These are phyloP conservation scores for Physaria fendleri DNA, from an alignment of 345 rosid species.

Conservation along the genomic window DNA sequence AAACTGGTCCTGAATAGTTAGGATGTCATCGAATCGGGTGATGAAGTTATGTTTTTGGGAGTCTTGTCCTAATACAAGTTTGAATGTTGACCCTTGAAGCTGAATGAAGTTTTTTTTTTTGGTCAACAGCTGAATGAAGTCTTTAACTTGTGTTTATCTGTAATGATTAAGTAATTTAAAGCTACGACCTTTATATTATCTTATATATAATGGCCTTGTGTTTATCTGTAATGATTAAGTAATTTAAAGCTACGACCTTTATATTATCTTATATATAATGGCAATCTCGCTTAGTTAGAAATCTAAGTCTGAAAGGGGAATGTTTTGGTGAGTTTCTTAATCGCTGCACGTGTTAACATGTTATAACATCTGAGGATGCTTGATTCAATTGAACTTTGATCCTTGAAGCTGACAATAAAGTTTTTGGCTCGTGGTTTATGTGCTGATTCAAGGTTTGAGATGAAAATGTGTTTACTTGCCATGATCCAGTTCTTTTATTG, in stretches of 20 bases:
- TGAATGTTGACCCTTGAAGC: constrained; percentile 3
- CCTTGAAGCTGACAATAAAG: background rate
- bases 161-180: no score
- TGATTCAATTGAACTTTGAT: background rate
- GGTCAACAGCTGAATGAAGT: no score
- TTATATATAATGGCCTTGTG: background rate
- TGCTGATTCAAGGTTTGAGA: background rate
- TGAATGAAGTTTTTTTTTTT: constrained; percentile 6
- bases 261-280: background rate
- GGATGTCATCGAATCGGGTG: background rate
- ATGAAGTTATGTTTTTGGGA: background rate
- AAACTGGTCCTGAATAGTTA: background rate
- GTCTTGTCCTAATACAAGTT: background rate
- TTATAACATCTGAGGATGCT: background rate
- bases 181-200: background rate
- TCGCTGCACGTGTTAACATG: background rate
- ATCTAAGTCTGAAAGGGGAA: background rate
- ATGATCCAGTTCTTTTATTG: background rate
- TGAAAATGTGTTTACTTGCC: background rate
- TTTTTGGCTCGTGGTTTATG: background rate
- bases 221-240: no score
- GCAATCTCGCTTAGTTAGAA: background rate
- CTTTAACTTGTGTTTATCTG: no score
- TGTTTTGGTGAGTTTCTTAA: background rate
- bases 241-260: background rate